Evolutionary conservation across 306 rosid species (phyloP).

Genomic region (Alnus rubra): DNA sequence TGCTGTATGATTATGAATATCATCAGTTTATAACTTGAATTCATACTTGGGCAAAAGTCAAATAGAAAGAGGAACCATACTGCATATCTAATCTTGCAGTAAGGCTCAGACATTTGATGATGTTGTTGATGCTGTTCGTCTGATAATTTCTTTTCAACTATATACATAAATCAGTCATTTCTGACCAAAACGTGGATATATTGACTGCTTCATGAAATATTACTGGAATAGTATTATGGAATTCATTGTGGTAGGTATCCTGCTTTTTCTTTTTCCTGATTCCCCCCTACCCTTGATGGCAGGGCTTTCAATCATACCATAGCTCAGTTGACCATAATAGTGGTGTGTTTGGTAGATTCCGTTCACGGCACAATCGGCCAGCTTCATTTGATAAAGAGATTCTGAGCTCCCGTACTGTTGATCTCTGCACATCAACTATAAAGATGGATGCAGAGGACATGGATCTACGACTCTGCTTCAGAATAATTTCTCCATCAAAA

Average conservation of each 20-base stretch:
- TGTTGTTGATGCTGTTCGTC: not conserved
- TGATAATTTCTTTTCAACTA: not conserved
- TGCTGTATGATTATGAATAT: no score
- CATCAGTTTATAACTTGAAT: not conserved
- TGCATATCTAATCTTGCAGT: not conserved
- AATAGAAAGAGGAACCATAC: not conserved
- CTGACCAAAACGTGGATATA: not conserved
- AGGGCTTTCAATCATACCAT: conserved; percentile 74
- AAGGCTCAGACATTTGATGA: not conserved
- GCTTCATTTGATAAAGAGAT: conserved; percentile 63
- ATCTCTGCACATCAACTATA: conserved; percentile 81
- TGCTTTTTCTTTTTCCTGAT: conserved; percentile 32
- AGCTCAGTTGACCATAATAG: conserved; percentile 72
- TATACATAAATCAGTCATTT: not conserved
- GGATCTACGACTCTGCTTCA: conserved; percentile 94
- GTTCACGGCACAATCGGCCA: conserved; percentile 66
- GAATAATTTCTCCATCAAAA: conserved; percentile 89
- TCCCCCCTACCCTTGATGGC: conserved; percentile 8
- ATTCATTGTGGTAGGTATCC: conserved; percentile 8
- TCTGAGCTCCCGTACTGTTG: conserved; percentile 69
- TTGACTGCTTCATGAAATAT: not conserved
- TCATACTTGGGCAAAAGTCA: not conserved
- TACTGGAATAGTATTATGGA: not conserved
- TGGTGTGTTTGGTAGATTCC: conserved; percentile 92
- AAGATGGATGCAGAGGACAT: conserved; percentile 94